phyloP scores from a whole-genome alignment of 768 basidiomycete species.

The Naematelia encephala region DNA sequence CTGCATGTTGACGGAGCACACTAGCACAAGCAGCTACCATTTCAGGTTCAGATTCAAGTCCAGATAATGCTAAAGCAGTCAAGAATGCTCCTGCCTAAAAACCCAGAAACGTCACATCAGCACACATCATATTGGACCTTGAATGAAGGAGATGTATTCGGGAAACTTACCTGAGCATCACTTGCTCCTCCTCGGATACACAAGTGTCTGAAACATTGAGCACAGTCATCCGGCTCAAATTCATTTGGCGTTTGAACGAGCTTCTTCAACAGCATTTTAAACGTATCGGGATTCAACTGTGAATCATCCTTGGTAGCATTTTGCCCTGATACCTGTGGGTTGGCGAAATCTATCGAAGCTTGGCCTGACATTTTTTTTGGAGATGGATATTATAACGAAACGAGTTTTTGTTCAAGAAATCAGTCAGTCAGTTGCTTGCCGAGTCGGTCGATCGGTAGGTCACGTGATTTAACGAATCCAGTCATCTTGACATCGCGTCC shows the following conservation, averaged over 20 bases:
- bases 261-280: conserved; percentile 71
- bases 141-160: background rate
- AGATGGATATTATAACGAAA: background rate
- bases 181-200: conserved; percentile 41
- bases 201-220: conserved; percentile 64
- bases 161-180: conserved; percentile 46
- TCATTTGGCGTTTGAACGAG: conserved; percentile 55
- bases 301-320: conserved; percentile 3
- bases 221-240: conserved; percentile 62
- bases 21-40: conserved; percentile 74
- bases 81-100: conserved; percentile 83
- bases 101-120: background rate
- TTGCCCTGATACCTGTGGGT: background rate
- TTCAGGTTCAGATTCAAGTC: conserved; percentile 70
- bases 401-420: no score
- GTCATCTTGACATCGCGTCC: no score
- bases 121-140: background rate
- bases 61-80: conserved; percentile 74
- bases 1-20: conserved; percentile 66
- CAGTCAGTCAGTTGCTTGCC: no score
- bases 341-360: background rate
- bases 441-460: no score
- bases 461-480: background rate
- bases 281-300: conserved; percentile 67
- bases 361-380: conserved; percentile 1